Conservation (phyloP, 345 rosid species). For the Lumnitzera racemosa region DNA sequence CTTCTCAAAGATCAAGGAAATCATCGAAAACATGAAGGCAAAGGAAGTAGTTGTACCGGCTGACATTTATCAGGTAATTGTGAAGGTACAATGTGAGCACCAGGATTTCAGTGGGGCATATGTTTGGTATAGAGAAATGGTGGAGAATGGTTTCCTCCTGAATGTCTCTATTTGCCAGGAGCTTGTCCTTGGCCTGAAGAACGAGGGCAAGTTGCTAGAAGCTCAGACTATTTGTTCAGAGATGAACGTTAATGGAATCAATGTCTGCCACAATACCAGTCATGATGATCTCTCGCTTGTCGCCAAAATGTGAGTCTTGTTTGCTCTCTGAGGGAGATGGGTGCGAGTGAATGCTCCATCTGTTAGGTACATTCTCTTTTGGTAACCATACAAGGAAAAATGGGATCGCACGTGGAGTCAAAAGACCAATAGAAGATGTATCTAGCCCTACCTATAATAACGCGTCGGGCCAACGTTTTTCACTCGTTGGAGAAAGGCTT, state of each 20-base stretch:
- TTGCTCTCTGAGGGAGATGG: no score
- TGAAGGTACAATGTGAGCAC: slow-evolving; percentile 48
- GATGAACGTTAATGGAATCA: slow-evolving; percentile 35
- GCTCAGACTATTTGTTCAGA: slow-evolving; percentile 42
- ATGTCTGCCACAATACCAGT: slow-evolving; percentile 7
- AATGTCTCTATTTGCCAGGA: slow-evolving; percentile 26
- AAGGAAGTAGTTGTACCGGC: slow-evolving; percentile 43
- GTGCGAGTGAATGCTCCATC: no score
- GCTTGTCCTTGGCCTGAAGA: slow-evolving; percentile 48
- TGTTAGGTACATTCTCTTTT: no score
- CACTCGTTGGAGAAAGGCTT: no score
- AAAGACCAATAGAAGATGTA: no score
- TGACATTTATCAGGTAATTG: slow-evolving; percentile 58
- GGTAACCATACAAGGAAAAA: no score
- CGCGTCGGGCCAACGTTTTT: no score
- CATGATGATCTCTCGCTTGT: background rate
- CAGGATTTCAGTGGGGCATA: slow-evolving; percentile 52
- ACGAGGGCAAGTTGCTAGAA: slow-evolving; percentile 47
- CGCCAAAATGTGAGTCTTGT: no score
- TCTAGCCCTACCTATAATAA: no score
- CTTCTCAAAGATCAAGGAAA: slow-evolving; percentile 25
- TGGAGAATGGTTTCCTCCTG: slow-evolving; percentile 39
- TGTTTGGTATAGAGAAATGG: slow-evolving; percentile 67
- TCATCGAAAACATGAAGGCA: slow-evolving; percentile 49
- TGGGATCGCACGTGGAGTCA: no score